These are phyloP conservation scores for Myxozyma melibiosi DNA, from an alignment of 805 yeast species.

Conservation along the genomic window DNA sequence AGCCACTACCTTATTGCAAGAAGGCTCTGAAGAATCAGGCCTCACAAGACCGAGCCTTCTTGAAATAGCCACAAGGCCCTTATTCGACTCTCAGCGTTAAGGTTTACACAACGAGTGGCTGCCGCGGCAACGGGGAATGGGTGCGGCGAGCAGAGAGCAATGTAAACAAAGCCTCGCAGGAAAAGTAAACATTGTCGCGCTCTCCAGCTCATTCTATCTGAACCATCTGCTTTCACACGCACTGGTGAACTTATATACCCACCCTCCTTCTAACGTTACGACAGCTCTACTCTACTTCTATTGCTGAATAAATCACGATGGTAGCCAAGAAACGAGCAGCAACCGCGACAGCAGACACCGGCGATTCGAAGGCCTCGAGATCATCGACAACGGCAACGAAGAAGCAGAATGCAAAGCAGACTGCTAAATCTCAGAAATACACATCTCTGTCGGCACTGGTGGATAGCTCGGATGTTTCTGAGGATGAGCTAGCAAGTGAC, in stretches of 20 bases:
- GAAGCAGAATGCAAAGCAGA: not conserved
- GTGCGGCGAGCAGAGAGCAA: slow-evolving; percentile 10
- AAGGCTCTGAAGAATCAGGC: no score
- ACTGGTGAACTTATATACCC: no score
- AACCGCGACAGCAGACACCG: not conserved
- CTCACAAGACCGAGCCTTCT: no score
- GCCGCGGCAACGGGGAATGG: slow-evolving; percentile 11
- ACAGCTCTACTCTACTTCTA: no score
- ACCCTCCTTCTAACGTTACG: no score
- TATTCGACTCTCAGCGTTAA: no score
- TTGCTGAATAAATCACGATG: no score
- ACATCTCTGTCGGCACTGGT: slow-evolving; percentile 9
- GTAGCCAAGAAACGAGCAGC: slow-evolving; percentile 6
- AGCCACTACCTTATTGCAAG: no score
- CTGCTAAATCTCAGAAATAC: not conserved
- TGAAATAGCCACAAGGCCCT: no score
- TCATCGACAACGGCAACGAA: not conserved
- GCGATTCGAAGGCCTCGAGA: not conserved
- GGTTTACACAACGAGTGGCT: not conserved
- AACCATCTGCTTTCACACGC: no score
- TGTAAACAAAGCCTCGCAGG: not conserved
- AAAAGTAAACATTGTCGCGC: slow-evolving; percentile 2
- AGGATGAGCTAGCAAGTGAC: not conserved
- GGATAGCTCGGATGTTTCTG: slow-evolving; percentile 9
- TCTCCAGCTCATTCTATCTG: no score